These are phyloP conservation scores for Afroboletus lepidellus DNA, from an alignment of 1,284 basidiomycete genomes.

Conservation along the genomic window DNA sequence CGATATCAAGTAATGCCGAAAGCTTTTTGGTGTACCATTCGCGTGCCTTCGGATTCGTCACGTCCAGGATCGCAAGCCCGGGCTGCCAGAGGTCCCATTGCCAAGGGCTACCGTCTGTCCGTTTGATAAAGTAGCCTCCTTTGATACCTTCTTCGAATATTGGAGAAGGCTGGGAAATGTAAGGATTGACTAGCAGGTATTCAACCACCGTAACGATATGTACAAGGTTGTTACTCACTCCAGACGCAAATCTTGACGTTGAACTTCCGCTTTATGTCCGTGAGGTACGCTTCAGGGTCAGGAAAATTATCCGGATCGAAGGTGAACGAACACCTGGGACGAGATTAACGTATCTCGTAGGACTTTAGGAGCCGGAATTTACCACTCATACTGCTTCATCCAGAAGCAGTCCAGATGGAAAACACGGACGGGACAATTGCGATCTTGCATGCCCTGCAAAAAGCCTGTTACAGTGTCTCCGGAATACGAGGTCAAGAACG, in stretches of 20 bases:
- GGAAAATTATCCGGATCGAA: constrained; percentile 78
- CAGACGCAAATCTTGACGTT: constrained; percentile 73
- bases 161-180: constrained; percentile 66
- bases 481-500: constrained; percentile 72
- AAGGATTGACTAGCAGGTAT: constrained; percentile 52
- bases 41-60: constrained; percentile 68
- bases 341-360: background rate
- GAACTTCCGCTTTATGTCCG: constrained; percentile 66
- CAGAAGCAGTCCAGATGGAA: constrained; percentile 80
- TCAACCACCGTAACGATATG: constrained; percentile 4
- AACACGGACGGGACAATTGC: constrained; percentile 69
- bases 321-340: constrained; percentile 62
- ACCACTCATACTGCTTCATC: constrained; percentile 81
- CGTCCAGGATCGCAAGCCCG: constrained; percentile 65
- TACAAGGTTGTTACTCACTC: constrained; percentile 44
- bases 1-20: constrained; percentile 59
- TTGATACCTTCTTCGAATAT: constrained; percentile 69
- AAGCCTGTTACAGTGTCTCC: constrained; percentile 66
- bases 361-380: constrained; percentile 5
- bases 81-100: constrained; percentile 80
- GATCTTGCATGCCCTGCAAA: constrained; percentile 67
- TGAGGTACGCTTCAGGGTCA: constrained; percentile 64
- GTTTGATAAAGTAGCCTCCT: constrained; percentile 68
- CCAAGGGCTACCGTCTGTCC: constrained; percentile 68
- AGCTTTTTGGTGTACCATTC: constrained; percentile 68